Conservation (phyloP, 139 green algal species). For the Chlorella vulgaris region DNA sequence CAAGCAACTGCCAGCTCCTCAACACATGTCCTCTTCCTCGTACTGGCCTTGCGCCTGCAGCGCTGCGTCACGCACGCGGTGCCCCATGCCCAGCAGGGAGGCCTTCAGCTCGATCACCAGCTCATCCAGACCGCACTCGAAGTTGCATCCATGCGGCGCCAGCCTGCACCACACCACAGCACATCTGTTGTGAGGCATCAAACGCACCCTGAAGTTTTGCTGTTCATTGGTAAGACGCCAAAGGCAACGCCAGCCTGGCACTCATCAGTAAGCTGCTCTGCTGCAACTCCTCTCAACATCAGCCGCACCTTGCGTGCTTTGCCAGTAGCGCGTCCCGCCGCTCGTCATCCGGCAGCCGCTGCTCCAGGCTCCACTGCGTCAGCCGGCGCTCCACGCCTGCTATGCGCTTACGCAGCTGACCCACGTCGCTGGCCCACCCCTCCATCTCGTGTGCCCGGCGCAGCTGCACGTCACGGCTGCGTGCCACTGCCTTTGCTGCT, state of each 20-base stretch:
- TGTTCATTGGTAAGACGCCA: too few relatives aligned
- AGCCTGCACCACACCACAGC: conserved; percentile 17
- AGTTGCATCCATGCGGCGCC: not conserved
- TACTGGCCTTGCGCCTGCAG: not conserved
- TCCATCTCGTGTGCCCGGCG: conserved; percentile 68
- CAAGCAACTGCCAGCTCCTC: too few relatives aligned
- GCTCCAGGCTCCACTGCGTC: conserved; percentile 71
- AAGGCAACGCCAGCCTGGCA: too few relatives aligned
- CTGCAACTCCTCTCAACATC: too few relatives aligned
- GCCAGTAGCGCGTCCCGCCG: conserved; percentile 56
- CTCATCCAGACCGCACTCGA: conserved; percentile 58
- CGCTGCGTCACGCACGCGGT: not conserved
- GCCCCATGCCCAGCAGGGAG: conserved; percentile 29
- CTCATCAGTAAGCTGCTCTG: too few relatives aligned
- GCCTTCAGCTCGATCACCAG: conserved; percentile 50
- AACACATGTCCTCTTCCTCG: not conserved
- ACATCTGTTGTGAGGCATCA: too few relatives aligned
- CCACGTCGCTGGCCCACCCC: conserved; percentile 74
- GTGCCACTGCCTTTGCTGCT: conserved; percentile 24
- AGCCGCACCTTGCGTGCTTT: conserved; percentile 9
- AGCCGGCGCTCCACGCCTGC: conserved; percentile 68
- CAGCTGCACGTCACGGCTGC: conserved; percentile 49
- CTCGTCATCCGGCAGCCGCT: conserved; percentile 63
- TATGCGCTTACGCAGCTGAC: conserved; percentile 70
- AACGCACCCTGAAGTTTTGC: too few relatives aligned